Conservation (phyloP, 192 early-diverging fungal species). For the Umbelopsis sp. region DNA sequence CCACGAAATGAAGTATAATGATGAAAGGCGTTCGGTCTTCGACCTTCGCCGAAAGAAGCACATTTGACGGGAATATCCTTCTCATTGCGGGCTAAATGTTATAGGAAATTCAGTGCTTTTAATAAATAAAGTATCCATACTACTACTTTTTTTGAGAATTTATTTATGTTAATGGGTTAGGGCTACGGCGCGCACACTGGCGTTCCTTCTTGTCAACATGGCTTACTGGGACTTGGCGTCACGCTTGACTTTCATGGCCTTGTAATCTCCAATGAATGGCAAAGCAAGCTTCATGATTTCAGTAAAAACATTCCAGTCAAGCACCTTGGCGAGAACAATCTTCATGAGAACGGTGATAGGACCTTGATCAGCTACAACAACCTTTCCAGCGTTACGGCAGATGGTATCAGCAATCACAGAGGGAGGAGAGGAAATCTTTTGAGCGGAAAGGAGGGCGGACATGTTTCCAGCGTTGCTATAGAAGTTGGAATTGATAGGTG, state of each 20-base stretch:
- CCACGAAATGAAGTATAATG: too few relatives aligned
- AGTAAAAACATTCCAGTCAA: slow-evolving; percentile 60
- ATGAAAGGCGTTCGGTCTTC: too few relatives aligned
- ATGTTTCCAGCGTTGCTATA: slow-evolving; percentile 54
- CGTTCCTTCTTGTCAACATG: too few relatives aligned
- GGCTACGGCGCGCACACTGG: too few relatives aligned
- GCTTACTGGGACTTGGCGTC: slow-evolving; percentile 13
- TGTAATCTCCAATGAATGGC: slow-evolving; percentile 48
- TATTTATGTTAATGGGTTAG: too few relatives aligned
- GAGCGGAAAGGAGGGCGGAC: slow-evolving; percentile 41
- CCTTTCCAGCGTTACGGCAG: slow-evolving; percentile 51
- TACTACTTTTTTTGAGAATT: too few relatives aligned
- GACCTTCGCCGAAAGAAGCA: too few relatives aligned
- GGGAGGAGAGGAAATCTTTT: slow-evolving; percentile 45
- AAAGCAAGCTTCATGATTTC: slow-evolving; percentile 54
- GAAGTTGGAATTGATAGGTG: slow-evolving; percentile 57
- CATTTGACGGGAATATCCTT: too few relatives aligned
- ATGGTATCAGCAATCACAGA: slow-evolving; percentile 58
- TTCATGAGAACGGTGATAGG: slow-evolving; percentile 48
- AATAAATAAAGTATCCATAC: too few relatives aligned
- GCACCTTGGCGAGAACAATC: slow-evolving; percentile 44
- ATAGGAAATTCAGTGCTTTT: too few relatives aligned
- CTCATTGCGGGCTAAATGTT: too few relatives aligned
- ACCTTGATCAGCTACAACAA: slow-evolving; percentile 54
- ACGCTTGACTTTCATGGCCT: slow-evolving; percentile 44